A percentile compares a stretch with the other conserved stretches of the same genome.
These are phyloP conservation scores for Laburnicola sp. DNA, from an alignment of 2,329 filamentous ascomycete species.

Conservation along the genomic window DNA sequence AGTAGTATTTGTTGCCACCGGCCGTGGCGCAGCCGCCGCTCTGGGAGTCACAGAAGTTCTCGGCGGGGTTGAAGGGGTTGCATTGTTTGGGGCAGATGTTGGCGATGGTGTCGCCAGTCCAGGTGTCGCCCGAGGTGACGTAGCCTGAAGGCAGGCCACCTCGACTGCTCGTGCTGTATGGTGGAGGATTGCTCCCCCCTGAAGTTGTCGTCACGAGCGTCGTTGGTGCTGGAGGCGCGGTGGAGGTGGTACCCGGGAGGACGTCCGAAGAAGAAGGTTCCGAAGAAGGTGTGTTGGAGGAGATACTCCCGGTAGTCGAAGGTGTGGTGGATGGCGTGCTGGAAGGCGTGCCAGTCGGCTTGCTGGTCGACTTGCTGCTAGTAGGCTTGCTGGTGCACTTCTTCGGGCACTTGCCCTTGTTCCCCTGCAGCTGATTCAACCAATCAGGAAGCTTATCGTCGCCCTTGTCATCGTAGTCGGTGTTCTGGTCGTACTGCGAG, in stretches of 20 bases:
- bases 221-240: neutral
- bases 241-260: neutral
- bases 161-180: neutral
- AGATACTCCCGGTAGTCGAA: neutral
- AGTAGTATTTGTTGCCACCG: slow-evolving; percentile 31
- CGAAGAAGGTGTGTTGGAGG: no score
- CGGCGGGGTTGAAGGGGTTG: slow-evolving; percentile 26
- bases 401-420: slow-evolving; percentile 14
- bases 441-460: slow-evolving; percentile 19
- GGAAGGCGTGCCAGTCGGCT: no score
- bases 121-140: slow-evolving; percentile 12
- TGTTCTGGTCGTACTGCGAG: slow-evolving; percentile 7
- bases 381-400: slow-evolving; percentile 5
- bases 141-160: neutral
- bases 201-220: neutral
- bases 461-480: slow-evolving; percentile 2
- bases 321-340: neutral
- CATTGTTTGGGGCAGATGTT: slow-evolving; percentile 28
- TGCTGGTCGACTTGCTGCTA: no score
- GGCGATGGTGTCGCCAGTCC: slow-evolving; percentile 24
- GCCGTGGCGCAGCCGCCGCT: slow-evolving; percentile 28
- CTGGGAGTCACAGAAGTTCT: slow-evolving; percentile 30
- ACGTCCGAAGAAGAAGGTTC: no score
- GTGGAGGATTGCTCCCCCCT: neutral
- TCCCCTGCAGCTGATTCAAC: slow-evolving; percentile 7